phyloP scores from a whole-genome alignment of 2,329 filamentous ascomycete genomes.

The Ampelomyces quisqualis region DNA sequence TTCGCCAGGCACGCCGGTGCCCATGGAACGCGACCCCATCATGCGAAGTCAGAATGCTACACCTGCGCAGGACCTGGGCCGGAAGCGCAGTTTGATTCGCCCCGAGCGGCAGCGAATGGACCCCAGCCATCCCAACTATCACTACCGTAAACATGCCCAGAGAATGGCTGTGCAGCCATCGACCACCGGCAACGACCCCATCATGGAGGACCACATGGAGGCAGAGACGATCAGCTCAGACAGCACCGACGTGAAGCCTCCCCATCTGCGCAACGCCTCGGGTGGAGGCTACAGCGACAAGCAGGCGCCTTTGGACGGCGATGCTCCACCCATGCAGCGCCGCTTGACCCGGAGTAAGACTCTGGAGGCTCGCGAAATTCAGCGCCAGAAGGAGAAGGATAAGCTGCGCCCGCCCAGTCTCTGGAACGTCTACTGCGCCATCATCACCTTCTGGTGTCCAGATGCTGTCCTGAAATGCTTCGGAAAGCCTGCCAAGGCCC shows the following conservation, averaged over 20 bases:
- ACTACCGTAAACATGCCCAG: constrained; percentile 92
- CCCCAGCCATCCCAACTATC: constrained; percentile 86
- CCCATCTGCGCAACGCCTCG: constrained; percentile 42
- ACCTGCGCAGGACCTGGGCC: constrained; percentile 53
- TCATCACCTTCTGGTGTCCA: constrained; percentile 93
- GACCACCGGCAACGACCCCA: constrained; percentile 86
- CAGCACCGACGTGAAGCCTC: constrained; percentile 57
- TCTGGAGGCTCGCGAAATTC: constrained; percentile 60
- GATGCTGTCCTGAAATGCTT: constrained; percentile 82
- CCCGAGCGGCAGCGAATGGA: constrained; percentile 87
- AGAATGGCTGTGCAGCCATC: constrained; percentile 90
- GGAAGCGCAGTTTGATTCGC: constrained; percentile 85
- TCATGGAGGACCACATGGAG: constrained; percentile 68
- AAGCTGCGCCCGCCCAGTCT: constrained; percentile 75
- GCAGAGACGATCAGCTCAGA: constrained; percentile 62
- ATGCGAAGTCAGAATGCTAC: constrained; percentile 45
- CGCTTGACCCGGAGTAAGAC: constrained; percentile 67
- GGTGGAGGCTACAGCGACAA: constrained; percentile 45
- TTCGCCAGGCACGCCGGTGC: constrained; percentile 48
- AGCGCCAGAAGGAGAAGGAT: constrained; percentile 60
- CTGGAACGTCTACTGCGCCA: constrained; percentile 94
- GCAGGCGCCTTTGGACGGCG: constrained; percentile 37
- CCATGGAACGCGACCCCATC: constrained; percentile 56
- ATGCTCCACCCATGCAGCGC: constrained; percentile 46
- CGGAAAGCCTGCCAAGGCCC: constrained; percentile 79